Conservation (phyloP, 1,284 basidiomycete species). For the Serendipita sp. region DNA sequence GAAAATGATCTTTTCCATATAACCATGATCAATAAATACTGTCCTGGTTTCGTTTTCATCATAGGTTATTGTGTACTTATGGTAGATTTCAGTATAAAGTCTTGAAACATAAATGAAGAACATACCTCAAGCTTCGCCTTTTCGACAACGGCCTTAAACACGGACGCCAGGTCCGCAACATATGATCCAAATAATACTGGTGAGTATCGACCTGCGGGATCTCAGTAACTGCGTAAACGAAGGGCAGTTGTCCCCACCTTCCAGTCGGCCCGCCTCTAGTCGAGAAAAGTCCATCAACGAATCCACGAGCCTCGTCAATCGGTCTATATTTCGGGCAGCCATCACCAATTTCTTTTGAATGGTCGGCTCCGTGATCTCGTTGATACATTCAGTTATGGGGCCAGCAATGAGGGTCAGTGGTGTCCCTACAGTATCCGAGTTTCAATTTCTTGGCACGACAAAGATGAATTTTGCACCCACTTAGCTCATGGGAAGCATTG, state of each 20-base stretch:
- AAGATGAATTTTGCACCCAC: constrained; percentile 4
- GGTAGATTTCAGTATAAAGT: neutral
- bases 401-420: constrained; percentile 22
- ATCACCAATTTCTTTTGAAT: constrained; percentile 17
- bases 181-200: constrained; percentile 18
- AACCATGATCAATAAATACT: constrained; percentile 20
- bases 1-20: constrained; percentile 23
- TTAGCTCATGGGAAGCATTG: constrained; percentile 22
- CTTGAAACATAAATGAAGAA: neutral
- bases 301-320: constrained; percentile 20
- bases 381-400: constrained; percentile 18
- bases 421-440: constrained; percentile 15
- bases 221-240: neutral
- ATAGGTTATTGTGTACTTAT: constrained; percentile 16
- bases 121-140: neutral
- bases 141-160: constrained; percentile 16
- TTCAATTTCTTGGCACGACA: neutral
- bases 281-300: constrained; percentile 22
- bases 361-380: constrained; percentile 9
- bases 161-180: constrained; percentile 19
- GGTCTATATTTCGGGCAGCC: constrained; percentile 18
- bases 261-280: constrained; percentile 18
- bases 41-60: constrained; percentile 12
- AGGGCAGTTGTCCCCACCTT: constrained; percentile 11
- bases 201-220: constrained; percentile 16